Base-by-base conservation (phyloP, 768 basidiomycete genomes). In the Mycena metata region DNA sequence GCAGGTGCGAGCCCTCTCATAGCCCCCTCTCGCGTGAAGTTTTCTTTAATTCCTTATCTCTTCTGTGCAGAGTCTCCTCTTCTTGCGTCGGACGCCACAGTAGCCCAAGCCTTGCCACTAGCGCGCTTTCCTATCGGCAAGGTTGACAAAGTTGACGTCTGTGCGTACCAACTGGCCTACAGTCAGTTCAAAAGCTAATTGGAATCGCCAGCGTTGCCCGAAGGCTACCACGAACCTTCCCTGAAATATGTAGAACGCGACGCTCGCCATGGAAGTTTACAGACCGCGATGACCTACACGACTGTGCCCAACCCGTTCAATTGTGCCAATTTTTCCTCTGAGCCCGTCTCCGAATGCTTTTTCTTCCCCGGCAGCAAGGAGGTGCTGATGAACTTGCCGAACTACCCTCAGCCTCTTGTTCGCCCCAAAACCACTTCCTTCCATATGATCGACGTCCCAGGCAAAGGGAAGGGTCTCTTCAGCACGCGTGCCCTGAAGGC, bases 401-500 rank as follows among this genome's bases (percentile, higher is more conserved):
- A 52, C 11, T 69, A 9, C 66, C 74, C 24, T 56, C 66, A 62
- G 60, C 72, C 50, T 69, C 72, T 60, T 64, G 65, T 26, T 11
- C 54, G 52, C 24, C 64, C 69, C 33, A 17, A 46, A 2, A 58
- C 62, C 23, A n/a, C 30, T 41, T 46, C 62, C 8, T 61, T 52
- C 42, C 74, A 76, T 64, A 10, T 66, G 49, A 57, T 58, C 43
- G 69, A 59, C 42, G 50, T 52, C 11, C 64, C 63, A 16, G 55
- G 64, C 30, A 74, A 73, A 56, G 82, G 83, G 0, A 42, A 67
- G 10, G 82, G 81, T 8, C 69, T 80, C 39, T 75, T 81, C 66
- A 79, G 82, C 19, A 78, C 76, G 19, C 66, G 70, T 36, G 60
- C 73, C 19, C 71, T 83, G 63, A 71, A 73, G 39, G 49, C 58